Evolutionary conservation across 345 rosid genomes (phyloP), one percentile per base, ranked within the genome.

Genomic region (Trapa incisa): DNA sequence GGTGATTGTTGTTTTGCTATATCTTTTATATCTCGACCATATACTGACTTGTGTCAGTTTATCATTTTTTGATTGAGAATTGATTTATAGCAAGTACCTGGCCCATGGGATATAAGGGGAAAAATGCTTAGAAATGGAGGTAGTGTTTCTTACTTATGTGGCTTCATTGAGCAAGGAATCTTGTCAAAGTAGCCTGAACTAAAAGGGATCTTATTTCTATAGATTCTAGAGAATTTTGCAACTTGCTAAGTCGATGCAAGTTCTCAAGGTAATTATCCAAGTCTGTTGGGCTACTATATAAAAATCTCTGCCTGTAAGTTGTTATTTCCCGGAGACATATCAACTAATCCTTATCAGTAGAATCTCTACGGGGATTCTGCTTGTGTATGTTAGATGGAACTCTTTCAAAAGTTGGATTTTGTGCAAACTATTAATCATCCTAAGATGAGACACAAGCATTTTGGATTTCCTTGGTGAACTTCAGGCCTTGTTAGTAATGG

Each of bases 1-100:
- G 29, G 2, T 37, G 90, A 93, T 75, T 4, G 43, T 41, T 41
- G 6, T 50, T 50, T 50, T 50, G 56, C 56, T 50, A 50, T 5
- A 41, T 15, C 14, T 14, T 50, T 1, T 50, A 50, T 50, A 22
- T 50, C 4, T 15, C 3, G 22, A 15, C 12, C 56, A 50, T 4
- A 1, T 50, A 10, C 52, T 47, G 16, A 52, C 3, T 35, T 7
- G 33, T n/a, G 60, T 22, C 22, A 33, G 60, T 54, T n/a, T 33
- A 54, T n/a, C 6, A 2, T 54, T 54, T 22, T 22, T 54, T n/a
- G 12, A 0, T n/a, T 22, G 35, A 50, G 54, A 50, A 50, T 50
- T 50, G 54, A 16, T 50, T 13, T 50, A 11, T 50, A 3, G 17
- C 29, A 22, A 54, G 60, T 54, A 13, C 22, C 33, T n/a, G 35